Percentiles rank a stretch among this genome's conserved stretches.
Conservation (phyloP, 345 rosid genomes). For the Clausena lansium region DNA sequence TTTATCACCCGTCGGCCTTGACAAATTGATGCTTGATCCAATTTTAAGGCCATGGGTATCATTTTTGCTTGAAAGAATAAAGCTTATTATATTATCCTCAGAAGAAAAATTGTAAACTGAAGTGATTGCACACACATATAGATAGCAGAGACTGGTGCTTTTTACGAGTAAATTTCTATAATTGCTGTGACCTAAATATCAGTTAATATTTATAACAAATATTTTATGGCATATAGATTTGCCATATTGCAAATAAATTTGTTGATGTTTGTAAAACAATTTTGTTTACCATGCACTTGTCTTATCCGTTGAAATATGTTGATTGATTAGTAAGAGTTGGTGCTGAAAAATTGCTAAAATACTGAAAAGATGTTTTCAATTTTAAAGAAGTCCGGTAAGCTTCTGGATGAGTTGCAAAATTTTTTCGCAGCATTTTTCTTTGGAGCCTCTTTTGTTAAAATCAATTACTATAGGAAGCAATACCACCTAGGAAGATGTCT, state of each 20-base stretch:
- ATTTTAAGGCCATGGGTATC: not conserved
- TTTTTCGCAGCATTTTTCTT: not conserved
- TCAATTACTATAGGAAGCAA: not conserved
- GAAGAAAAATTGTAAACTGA: too few relatives aligned
- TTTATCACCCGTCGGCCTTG: not conserved
- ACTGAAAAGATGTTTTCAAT: not conserved
- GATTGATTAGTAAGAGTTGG: not conserved
- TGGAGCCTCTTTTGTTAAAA: not conserved
- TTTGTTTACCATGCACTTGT: not conserved
- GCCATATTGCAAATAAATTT: not conserved
- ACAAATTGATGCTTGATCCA: not conserved
- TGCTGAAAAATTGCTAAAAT: not conserved
- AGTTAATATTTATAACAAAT: not conserved
- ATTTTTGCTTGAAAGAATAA: not conserved
- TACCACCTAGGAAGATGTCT: not conserved
- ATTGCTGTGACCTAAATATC: not conserved
- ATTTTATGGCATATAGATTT: not conserved
- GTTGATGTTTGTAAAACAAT: not conserved
- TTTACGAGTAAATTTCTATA: not conserved
- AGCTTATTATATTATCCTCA: too few relatives aligned
- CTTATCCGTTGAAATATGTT: not conserved
- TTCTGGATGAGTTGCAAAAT: not conserved
- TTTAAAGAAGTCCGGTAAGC: not conserved
- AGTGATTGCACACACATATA: too few relatives aligned
- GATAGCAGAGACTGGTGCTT: not conserved